Conservation (phyloP, 106 monocot species). For the Dendrobium officinale region DNA sequence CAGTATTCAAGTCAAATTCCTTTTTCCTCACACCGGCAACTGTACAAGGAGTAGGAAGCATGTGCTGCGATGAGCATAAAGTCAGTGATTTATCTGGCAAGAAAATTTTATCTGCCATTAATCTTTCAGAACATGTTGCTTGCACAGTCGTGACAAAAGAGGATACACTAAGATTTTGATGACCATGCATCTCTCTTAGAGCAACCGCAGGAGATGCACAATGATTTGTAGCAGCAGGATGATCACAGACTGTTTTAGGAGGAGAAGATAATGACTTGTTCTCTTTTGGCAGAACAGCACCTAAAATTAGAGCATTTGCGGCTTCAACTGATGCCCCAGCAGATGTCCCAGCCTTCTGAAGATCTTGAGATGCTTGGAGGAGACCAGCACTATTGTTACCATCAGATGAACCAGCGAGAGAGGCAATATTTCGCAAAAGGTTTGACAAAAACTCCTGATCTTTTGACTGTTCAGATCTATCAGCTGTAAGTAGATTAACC, state of each 20-base stretch:
- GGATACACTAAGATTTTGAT: background rate
- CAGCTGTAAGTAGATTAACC: slow-evolving; percentile 37
- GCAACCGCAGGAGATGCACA: slow-evolving; percentile 3
- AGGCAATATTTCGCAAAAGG: slow-evolving; percentile 54
- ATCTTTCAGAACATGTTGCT: slow-evolving; percentile 3
- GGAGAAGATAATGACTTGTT: slow-evolving; percentile 8
- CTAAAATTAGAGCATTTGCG: slow-evolving; percentile 12
- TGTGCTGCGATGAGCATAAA: slow-evolving; percentile 5
- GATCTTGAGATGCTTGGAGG: slow-evolving; percentile 44
- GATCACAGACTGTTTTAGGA: slow-evolving; percentile 9
- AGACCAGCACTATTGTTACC: slow-evolving; percentile 26
- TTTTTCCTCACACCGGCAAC: slow-evolving; percentile 14
- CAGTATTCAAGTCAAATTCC: slow-evolving; percentile 72
- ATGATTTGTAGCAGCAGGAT: background rate
- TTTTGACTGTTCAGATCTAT: slow-evolving; percentile 32
- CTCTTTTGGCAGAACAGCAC: slow-evolving; percentile 20
- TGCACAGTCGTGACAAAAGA: slow-evolving; percentile 12
- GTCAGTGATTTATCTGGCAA: background rate
- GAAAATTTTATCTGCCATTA: slow-evolving; percentile 3
- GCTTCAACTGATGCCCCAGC: slow-evolving; percentile 27
- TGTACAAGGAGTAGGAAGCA: slow-evolving; percentile 19
- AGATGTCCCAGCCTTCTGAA: slow-evolving; percentile 16
- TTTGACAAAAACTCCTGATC: slow-evolving; percentile 50
- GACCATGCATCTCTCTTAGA: slow-evolving; percentile 19
- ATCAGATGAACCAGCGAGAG: slow-evolving; percentile 41